Base-by-base conservation (phyloP, 371 early-diverging fungal species). In the Mortierella polycephala region DNA sequence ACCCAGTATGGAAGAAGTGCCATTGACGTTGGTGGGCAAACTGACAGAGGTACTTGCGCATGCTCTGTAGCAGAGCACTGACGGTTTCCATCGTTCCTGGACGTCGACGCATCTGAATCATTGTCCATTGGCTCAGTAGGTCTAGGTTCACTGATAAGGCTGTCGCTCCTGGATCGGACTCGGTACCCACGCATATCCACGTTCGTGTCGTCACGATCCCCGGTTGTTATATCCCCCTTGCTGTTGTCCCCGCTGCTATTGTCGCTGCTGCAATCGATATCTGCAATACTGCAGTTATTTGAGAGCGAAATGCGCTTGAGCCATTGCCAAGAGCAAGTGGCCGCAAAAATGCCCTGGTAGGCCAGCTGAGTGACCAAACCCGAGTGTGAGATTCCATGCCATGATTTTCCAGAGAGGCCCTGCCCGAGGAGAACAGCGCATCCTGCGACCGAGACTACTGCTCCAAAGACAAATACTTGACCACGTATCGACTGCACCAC, bases 241-340 rank as follows among this genome's bases (percentile, higher is more conserved):
- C n/a, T n/a, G n/a, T n/a, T n/a, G n/a, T n/a, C n/a, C n/a, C n/a
- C n/a, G n/a, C n/a, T n/a, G n/a, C 42, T n/a, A 30, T 52, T 50
- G 7, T 20, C 53, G 60, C 55, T 20, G 58, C 40, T 45, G n/a
- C 45, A 20, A 47, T n/a, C 55, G 64, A 37, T 21, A n/a, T n/a
- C 39, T 7, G 18, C n/a, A 18, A 47, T 30, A 7, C 58, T 52
- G 41, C 8, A 5, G 58, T 40, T 41, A 12, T 41, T 20, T 53
- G 3, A 40, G 55, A 57, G 40, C 14, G 68, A 16, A 37, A 62
- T 51, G 14, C 62, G 60, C 46, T 51, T 62, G 62, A 71, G 44
- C 72, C 79, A 77, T 16, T 77, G 79, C 65, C 72, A 71, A 6
- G 79, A 65, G 51, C 72, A 77, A 7, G 72, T 61, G 13, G 66